Conservation (phyloP, 2,329 filamentous ascomycete species). For the Leptodontidium sp. region DNA sequence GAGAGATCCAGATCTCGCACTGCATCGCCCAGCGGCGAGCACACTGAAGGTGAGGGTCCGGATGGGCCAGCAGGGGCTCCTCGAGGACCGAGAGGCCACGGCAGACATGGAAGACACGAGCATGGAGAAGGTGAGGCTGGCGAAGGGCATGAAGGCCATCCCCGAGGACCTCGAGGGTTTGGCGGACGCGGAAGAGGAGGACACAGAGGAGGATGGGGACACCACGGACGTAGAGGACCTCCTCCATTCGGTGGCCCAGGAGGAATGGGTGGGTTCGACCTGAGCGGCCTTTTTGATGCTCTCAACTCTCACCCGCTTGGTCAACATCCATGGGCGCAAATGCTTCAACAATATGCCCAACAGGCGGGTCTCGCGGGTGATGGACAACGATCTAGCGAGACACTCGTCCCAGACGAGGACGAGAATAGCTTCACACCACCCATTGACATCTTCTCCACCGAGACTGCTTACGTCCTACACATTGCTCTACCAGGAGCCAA, state of each 20-base stretch:
- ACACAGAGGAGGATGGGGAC: slow-evolving; percentile 33
- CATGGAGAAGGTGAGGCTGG: slow-evolving; percentile 21
- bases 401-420: slow-evolving; percentile 38
- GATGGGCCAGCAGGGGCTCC: slow-evolving; percentile 12
- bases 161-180: slow-evolving; percentile 13
- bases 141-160: slow-evolving; percentile 22
- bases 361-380: slow-evolving; percentile 36
- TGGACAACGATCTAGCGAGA: slow-evolving; percentile 38
- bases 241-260: slow-evolving; percentile 37
- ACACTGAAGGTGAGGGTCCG: slow-evolving; percentile 23
- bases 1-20: slow-evolving; percentile 29
- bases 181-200: slow-evolving; percentile 25
- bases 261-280: slow-evolving; percentile 41
- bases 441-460: slow-evolving; percentile 79
- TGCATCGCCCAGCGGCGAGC: slow-evolving; percentile 25
- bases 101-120: slow-evolving; percentile 19
- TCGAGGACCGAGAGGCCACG: slow-evolving; percentile 15
- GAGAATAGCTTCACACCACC: slow-evolving; percentile 65
- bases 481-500: slow-evolving; percentile 78
- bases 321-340: slow-evolving; percentile 40
- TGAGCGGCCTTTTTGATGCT: slow-evolving; percentile 40
- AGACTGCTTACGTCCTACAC: slow-evolving; percentile 72
- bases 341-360: slow-evolving; percentile 40
- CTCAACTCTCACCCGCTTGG: slow-evolving; percentile 41
- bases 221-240: slow-evolving; percentile 35